A percentile compares a stretch with the other conserved stretches of the same genome.
Evolutionary conservation across 345 rosid species (phyloP).

Genomic region (Mangifera indica): DNA sequence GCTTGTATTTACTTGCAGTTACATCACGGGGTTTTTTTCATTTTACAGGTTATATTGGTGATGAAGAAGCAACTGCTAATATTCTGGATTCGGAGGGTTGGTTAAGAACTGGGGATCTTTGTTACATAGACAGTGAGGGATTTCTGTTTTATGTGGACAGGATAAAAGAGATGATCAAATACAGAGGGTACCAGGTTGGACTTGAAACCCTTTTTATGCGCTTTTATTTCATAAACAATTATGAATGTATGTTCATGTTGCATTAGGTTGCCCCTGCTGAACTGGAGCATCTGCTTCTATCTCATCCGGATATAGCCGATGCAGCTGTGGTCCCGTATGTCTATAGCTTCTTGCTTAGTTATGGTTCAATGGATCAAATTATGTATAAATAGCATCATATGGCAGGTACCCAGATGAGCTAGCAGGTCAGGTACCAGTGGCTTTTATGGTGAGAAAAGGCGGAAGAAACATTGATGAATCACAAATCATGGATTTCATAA

Average conservation of each 20-base stretch:
- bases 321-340: slow-evolving; percentile 61
- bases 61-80: slow-evolving; percentile 50
- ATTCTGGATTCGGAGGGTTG: slow-evolving; percentile 54
- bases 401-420: slow-evolving; percentile 55
- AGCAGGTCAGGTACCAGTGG: slow-evolving; percentile 57
- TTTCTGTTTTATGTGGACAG: slow-evolving; percentile 61
- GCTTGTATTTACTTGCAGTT: background rate
- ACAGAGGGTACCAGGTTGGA: slow-evolving; percentile 62
- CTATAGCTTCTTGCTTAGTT: background rate
- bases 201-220: background rate
- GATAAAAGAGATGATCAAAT: slow-evolving; percentile 63
- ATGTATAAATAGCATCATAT: background rate
- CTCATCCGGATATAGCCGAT: slow-evolving; percentile 49
- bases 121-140: slow-evolving; percentile 54
- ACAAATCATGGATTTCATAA: slow-evolving; percentile 37
- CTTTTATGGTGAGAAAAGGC: slow-evolving; percentile 39
- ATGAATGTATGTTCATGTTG: background rate
- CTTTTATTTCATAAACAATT: background rate
- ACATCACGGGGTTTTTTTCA: background rate
- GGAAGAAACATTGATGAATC: slow-evolving; percentile 40
- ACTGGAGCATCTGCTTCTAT: slow-evolving; percentile 52
- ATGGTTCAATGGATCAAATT: too few species aligned
- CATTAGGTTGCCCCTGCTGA: slow-evolving; percentile 60
- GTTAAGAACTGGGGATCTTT: slow-evolving; percentile 64
- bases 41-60: slow-evolving; percentile 48